Evolutionary conservation across 2,329 filamentous ascomycete species (phyloP).

Genomic region (Daldinia sp.): DNA sequence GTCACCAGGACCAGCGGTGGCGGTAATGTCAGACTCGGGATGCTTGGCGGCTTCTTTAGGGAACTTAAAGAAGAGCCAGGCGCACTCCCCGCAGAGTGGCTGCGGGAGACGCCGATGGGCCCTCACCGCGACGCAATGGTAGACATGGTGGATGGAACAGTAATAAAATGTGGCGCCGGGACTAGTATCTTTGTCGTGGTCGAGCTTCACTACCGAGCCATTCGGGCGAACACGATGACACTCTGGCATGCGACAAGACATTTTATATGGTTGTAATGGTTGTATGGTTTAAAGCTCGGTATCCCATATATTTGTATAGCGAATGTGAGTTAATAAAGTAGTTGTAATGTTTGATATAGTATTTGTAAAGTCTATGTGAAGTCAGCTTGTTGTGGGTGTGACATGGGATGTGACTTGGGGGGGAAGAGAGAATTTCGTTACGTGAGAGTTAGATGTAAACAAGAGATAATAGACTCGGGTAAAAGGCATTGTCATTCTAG

Average conservation of each 20-base stretch:
- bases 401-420: constrained; percentile 2
- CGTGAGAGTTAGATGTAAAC: constrained; percentile 4
- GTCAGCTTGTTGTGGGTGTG: neutral
- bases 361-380: constrained; percentile 16
- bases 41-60: constrained; percentile 33
- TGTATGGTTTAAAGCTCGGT: constrained; percentile 16
- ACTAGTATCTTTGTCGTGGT: constrained; percentile 37
- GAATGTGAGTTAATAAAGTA: constrained; percentile 23
- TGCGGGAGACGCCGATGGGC: constrained; percentile 33
- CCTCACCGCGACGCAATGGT: constrained; percentile 36
- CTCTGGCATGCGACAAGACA: constrained; percentile 37
- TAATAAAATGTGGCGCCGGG: constrained; percentile 41
- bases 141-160: constrained; percentile 41
- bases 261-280: constrained; percentile 11
- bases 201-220: constrained; percentile 28
- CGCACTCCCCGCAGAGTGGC: constrained; percentile 43
- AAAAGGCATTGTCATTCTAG: neutral
- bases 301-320: constrained; percentile 17
- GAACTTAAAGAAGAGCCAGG: constrained; percentile 43
- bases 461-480: constrained; percentile 2
- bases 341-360: constrained; percentile 8
- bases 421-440: neutral
- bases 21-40: constrained; percentile 28
- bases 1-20: constrained; percentile 9
- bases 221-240: constrained; percentile 31